Evolutionary conservation across 148 eudicot species (phyloP).

Genomic region (Oxyria digyna): DNA sequence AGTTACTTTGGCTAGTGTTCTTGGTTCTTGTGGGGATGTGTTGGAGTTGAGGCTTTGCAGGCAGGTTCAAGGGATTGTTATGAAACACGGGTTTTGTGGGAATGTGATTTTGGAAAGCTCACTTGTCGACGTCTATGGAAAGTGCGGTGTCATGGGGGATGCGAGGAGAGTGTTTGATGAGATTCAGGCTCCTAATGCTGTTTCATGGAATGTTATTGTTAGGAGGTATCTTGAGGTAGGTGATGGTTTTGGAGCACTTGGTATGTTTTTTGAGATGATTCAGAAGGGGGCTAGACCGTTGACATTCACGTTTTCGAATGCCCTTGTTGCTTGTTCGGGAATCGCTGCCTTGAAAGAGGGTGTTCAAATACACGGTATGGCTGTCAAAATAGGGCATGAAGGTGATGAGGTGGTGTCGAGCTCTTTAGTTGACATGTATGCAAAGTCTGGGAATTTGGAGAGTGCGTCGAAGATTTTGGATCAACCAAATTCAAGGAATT

Average conservation of each 20-base stretch:
- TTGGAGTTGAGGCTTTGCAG: no score
- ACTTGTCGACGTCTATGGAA: slow-evolving; percentile 69
- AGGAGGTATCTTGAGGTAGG: slow-evolving; percentile 64
- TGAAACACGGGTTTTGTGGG: slow-evolving; percentile 37
- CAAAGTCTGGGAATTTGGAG: slow-evolving; percentile 38
- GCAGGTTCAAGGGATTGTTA: slow-evolving; percentile 45
- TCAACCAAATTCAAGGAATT: slow-evolving; percentile 26
- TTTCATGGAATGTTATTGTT: slow-evolving; percentile 81
- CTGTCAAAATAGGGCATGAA: slow-evolving; percentile 32
- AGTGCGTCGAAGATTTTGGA: slow-evolving; percentile 39
- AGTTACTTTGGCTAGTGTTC: slow-evolving; percentile 54
- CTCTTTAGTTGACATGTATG: slow-evolving; percentile 55
- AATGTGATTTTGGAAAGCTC: slow-evolving; percentile 71
- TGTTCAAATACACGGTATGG: slow-evolving; percentile 48
- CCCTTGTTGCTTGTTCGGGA: slow-evolving; percentile 60
- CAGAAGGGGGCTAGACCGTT: slow-evolving; percentile 33
- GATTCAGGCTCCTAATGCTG: slow-evolving; percentile 40
- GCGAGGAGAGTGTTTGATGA: slow-evolving; percentile 65
- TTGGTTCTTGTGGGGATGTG: slow-evolving; percentile 60
- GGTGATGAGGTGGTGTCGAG: slow-evolving; percentile 40
- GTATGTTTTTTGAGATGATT: slow-evolving; percentile 40
- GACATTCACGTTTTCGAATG: slow-evolving; percentile 43
- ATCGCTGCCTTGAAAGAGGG: slow-evolving; percentile 38
- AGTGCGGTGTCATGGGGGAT: slow-evolving; percentile 49
- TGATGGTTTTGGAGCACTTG: slow-evolving; percentile 29